phyloP scores from a whole-genome alignment of 805 yeast genomes.

The Starmerella vitae region DNA sequence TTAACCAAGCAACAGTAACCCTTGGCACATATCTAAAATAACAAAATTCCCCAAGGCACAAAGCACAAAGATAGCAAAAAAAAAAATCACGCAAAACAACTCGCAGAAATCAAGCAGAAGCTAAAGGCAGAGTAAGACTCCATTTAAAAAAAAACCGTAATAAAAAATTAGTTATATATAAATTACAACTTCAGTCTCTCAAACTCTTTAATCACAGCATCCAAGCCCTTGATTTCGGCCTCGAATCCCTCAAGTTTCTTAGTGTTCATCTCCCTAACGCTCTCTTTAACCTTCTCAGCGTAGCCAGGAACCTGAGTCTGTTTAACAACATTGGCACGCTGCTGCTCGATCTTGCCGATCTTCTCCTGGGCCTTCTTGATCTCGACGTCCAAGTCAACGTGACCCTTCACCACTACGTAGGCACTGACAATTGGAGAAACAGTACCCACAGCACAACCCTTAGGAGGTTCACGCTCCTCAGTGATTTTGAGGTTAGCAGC shows the following conservation, averaged over 20 bases:
- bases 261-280: constrained; percentile 64
- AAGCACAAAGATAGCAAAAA: too few species aligned
- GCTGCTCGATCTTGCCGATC: constrained; percentile 49
- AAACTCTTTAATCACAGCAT: constrained; percentile 72
- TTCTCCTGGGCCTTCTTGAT: constrained; percentile 70
- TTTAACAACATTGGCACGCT: constrained; percentile 53
- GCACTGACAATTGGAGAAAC: constrained; percentile 73
- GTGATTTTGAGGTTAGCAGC: constrained; percentile 64
- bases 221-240: constrained; percentile 85
- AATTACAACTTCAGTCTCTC: constrained; percentile 30
- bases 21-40: too few species aligned
- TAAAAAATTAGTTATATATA: background rate
- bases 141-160: too few species aligned
- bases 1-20: too few species aligned
- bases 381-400: constrained; percentile 84
- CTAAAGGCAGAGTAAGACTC: too few species aligned
- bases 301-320: constrained; percentile 61
- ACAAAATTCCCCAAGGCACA: too few species aligned
- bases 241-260: constrained; percentile 51
- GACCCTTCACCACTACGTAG: constrained; percentile 86
- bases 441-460: constrained; percentile 78
- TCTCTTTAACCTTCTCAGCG: constrained; percentile 67
- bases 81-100: too few species aligned
- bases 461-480: constrained; percentile 49
- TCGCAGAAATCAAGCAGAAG: too few species aligned